Evolutionary conservation across 129 eudicot species (phyloP).

Genomic region (Centrapalus pauciflorus): DNA sequence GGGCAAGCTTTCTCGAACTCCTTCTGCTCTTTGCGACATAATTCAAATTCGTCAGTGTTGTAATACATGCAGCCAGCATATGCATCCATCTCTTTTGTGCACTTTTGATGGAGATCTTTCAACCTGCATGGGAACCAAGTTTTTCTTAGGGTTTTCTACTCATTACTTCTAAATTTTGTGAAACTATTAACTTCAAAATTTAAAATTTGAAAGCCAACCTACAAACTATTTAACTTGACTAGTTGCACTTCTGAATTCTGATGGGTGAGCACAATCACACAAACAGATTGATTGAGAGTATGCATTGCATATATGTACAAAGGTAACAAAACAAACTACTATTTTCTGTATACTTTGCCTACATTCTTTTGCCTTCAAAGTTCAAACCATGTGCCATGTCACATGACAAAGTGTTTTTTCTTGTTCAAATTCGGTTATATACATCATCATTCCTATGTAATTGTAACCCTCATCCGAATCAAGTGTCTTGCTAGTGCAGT

Average conservation of each 20-base stretch:
- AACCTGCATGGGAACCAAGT: conserved; percentile 41
- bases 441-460: no score
- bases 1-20: conserved; percentile 93
- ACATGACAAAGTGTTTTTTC: no score
- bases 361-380: no score
- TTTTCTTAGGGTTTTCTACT: background rate
- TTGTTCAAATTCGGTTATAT: no score
- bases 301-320: background rate
- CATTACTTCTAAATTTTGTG: background rate
- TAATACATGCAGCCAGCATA: conserved; percentile 91
- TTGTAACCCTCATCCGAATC: no score
- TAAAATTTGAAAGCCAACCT: background rate
- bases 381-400: no score
- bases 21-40: conserved; percentile 78
- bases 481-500: no score
- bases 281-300: background rate
- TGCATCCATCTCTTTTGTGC: conserved; percentile 81
- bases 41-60: conserved; percentile 85
- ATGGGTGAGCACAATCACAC: background rate
- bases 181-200: background rate
- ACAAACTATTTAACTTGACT: background rate
- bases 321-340: no score
- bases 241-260: background rate
- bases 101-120: conserved; percentile 77
- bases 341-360: no score